Evolutionary conservation across 768 basidiomycete species (phyloP), one percentile per base, ranked within the genome.

Genomic region (Tricholoma terreum): DNA sequence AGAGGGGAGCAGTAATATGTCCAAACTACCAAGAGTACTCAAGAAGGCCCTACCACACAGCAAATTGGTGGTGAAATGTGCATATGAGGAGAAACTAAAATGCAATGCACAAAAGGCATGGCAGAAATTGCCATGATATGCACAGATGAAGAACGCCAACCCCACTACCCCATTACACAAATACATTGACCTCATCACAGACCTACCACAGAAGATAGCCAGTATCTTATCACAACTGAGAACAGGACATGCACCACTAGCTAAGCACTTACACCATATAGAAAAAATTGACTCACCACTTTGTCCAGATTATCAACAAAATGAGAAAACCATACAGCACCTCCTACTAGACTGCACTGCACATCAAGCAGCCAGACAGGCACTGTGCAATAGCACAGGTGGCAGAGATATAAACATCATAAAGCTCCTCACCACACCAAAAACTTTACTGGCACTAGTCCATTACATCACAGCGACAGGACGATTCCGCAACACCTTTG

Each of bases 201-300:
- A 42, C 1, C 34, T 71, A 3, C 49, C 48, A 0, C 45, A 63
- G 31, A 52, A 57, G n/a, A 53, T 67, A 1, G 57, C 63, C 1
- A 62, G 65, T 24, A 27, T 73, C 0, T 43, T 76, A 0, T 55
- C 65, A 0, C 75, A 75, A 52, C 63, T 77, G n/a, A n/a, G n/a
- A n/a, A n/a, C n/a, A n/a, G n/a, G n/a, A n/a, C n/a, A n/a, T n/a
- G n/a, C n/a, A n/a, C n/a, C n/a, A n/a, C n/a, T n/a, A n/a, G n/a
- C n/a, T n/a, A n/a, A n/a, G n/a, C n/a, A n/a, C n/a, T n/a, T 77
- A 0, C 59, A 70, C 50, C 42, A 57, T 1, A 69, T 77, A 9
- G 54, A 56, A 0, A 60, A 59, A 35, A 58, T 42, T 0, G 68
- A 72, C 21, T 60, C 63, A 3, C 66, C 70, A 3, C 24, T 35